Conservation (phyloP, 75 land plant genomes). For the Pseudotsuga menziesii region DNA sequence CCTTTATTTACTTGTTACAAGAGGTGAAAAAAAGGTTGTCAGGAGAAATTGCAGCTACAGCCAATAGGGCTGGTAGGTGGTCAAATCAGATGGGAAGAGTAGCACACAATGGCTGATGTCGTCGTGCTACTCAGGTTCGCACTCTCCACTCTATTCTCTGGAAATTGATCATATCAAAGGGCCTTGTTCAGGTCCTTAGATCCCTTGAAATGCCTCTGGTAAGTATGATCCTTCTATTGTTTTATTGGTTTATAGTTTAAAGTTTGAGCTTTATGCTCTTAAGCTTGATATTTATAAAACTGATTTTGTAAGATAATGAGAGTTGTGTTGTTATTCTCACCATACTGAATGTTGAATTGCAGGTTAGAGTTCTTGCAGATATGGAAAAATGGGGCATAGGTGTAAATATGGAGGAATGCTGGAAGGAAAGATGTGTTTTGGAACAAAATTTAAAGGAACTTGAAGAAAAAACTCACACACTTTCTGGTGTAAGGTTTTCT, state of each 20-base stretch:
- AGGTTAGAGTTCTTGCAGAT: conserved; percentile 88
- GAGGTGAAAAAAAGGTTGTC: conserved; percentile 85
- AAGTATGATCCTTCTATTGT: conserved; percentile 3
- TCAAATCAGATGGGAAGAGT: conserved; percentile 86
- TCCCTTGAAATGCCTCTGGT: conserved; percentile 90
- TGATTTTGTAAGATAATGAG: neutral
- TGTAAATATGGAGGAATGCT: conserved; percentile 82
- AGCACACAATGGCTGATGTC: conserved; percentile 98
- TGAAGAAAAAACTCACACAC: conserved; percentile 66
- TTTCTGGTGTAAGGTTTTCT: conserved; percentile 86
- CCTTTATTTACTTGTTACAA: conserved; percentile 26
- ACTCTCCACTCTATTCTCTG: conserved; percentile 66
- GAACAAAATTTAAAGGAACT: conserved; percentile 66
- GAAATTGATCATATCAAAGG: conserved; percentile 80
- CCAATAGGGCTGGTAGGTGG: conserved; percentile 90
- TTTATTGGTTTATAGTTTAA: neutral
- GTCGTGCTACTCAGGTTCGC: conserved; percentile 82
- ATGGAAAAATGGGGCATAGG: conserved; percentile 89
- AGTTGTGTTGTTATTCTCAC: neutral
- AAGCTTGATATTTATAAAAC: neutral
- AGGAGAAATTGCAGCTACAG: conserved; percentile 80
- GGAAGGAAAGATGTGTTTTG: conserved; percentile 53
- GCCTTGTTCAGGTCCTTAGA: conserved; percentile 54
- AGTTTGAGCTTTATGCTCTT: neutral
- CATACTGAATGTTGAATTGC: conserved; percentile 6